Evolutionary conservation across 78 protist species (phyloP).

Genomic region (Chrysochromulina parva): DNA sequence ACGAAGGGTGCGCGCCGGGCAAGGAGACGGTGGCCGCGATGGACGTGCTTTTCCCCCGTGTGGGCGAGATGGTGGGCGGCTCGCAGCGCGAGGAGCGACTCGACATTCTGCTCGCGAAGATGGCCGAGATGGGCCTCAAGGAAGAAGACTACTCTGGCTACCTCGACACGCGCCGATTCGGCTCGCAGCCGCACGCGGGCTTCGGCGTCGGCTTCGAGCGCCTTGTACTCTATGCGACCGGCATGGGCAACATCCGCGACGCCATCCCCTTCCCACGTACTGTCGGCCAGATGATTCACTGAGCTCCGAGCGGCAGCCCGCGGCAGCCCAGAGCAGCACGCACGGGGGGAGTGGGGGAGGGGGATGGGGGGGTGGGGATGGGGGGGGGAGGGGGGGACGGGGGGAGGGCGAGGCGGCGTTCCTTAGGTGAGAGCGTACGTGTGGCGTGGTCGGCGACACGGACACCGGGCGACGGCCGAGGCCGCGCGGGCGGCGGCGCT

Average conservation of each 20-base stretch:
- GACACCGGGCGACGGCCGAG: too few relatives aligned
- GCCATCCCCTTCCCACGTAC: slow-evolving; percentile 78
- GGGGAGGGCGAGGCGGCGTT: too few relatives aligned
- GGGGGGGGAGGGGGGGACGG: too few relatives aligned
- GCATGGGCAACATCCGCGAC: slow-evolving; percentile 76
- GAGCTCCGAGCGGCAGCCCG: background rate
- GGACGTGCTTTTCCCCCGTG: slow-evolving; percentile 81
- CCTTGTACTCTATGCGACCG: slow-evolving; percentile 65
- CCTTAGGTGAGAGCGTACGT: too few relatives aligned
- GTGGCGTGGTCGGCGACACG: too few relatives aligned
- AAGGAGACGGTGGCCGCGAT: slow-evolving; percentile 55
- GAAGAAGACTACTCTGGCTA: slow-evolving; percentile 52
- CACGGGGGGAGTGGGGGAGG: too few relatives aligned
- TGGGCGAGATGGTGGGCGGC: slow-evolving; percentile 93
- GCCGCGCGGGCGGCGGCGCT: too few relatives aligned
- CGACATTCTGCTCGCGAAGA: slow-evolving; percentile 19
- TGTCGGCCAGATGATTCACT: background rate
- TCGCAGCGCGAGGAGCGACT: slow-evolving; percentile 71
- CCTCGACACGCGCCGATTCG: slow-evolving; percentile 75
- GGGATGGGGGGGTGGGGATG: too few relatives aligned
- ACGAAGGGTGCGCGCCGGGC: background rate
- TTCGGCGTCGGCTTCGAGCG: slow-evolving; percentile 88
- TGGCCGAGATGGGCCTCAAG: background rate
- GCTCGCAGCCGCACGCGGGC: slow-evolving; percentile 83
- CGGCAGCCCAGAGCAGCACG: too few relatives aligned